Evolutionary conservation across 345 rosid species (phyloP), one percentile per base, ranked within the genome.

Genomic region (Gynandropsis gynandra): DNA sequence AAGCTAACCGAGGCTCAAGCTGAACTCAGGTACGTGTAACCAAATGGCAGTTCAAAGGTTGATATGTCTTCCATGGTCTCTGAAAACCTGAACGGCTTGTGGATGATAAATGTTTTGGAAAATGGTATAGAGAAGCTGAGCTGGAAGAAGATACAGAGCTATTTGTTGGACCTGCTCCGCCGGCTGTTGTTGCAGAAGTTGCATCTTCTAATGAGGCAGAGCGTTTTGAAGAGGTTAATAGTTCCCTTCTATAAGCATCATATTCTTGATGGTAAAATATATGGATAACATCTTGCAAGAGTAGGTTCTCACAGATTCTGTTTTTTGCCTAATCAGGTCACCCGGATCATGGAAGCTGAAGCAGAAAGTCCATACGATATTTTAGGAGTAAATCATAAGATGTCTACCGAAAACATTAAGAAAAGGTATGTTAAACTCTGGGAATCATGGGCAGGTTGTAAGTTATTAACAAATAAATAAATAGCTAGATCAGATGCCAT

Each of bases 1-100:
- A 90, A 84, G 77, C 62, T 90, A 70, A 90, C 96, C 10, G 95
- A 84, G 62, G 96, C 98, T 47, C 89, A 90, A 46, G 85, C 78
- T 52, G 87, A 87, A 66, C 85, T 87, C 36, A 82, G 92, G 95
- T 90, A 40, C 42, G 19, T 56, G 32, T 21, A 9, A 5, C 37
- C 12, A 39, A 52, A 16, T 33, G 16, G 18, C 34, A 45, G 44
- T 12, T 20, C 15, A 15, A 19, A 19, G 7, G 14, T 27, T 24
- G 29, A 2, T 24, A 24, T n/a, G 29, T 2, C 2, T 24, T 24
- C 5, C 29, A 24, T 24, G 29, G 29, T 24, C 2, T 24, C 29
- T 24, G 29, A 24, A 2, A 2, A 2, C 5, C 4, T 24, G 29
- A 2, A 24, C 29, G 29, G 4, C n/a, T n/a, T n/a, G n/a, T n/a